A percentile compares a stretch with the other conserved stretches of the same genome.
phyloP scores from a whole-genome alignment of 2,329 filamentous ascomycete species.

The Dactylellina drechsleri region DNA sequence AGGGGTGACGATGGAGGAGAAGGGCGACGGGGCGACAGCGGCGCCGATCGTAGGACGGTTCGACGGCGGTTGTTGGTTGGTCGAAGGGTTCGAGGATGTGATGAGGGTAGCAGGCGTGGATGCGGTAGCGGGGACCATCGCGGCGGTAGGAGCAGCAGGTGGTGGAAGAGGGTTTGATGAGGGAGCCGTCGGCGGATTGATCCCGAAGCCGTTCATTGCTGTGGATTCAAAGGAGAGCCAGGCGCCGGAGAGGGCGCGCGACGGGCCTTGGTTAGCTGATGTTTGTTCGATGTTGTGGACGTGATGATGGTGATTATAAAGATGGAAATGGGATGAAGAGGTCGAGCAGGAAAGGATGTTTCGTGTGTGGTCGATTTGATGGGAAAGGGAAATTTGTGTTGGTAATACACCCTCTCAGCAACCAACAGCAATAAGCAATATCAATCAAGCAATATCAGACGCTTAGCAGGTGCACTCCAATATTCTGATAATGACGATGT shows the following conservation, averaged over 20 bases:
- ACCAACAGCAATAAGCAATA: too few species aligned
- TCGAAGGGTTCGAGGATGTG: not conserved
- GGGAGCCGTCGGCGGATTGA: conserved; percentile 18
- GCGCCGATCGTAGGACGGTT: conserved; percentile 17
- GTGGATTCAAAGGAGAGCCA: not conserved
- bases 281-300: not conserved
- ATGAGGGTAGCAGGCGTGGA: conserved; percentile 1
- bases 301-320: not conserved
- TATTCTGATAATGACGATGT: too few species aligned
- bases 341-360: not conserved
- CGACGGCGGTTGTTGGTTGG: conserved; percentile 1
- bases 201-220: conserved; percentile 51
- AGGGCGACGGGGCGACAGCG: conserved; percentile 21
- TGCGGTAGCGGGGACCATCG: conserved; percentile 9
- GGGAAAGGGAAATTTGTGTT: too few species aligned
- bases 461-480: too few species aligned
- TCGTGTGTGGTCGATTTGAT: too few species aligned
- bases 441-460: too few species aligned
- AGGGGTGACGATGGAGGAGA: conserved; percentile 9
- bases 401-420: too few species aligned
- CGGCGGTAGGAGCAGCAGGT: conserved; percentile 17
- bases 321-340: not conserved
- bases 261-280: conserved; percentile 8
- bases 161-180: not conserved
- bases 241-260: conserved; percentile 23